Evolutionary conservation across 495 filamentous ascomycete species (phyloP).

Genomic region (Bacidia gigantensis): DNA sequence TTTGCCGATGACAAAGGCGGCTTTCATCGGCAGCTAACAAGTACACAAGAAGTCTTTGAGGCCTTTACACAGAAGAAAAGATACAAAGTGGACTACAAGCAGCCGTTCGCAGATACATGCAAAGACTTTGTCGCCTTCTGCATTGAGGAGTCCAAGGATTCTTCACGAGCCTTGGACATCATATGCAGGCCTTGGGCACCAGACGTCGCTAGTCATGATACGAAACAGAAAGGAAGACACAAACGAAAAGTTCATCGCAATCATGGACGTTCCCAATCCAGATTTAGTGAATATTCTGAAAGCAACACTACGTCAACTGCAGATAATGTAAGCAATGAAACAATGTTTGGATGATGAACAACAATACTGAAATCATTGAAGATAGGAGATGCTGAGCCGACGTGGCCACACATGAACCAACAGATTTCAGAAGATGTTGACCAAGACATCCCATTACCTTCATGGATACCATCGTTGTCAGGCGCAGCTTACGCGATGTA

Average conservation of each 20-base stretch:
- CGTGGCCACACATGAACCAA: not conserved
- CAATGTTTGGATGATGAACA: no score
- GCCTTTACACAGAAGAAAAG: slow-evolving; percentile 1
- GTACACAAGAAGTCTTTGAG: slow-evolving; percentile 2
- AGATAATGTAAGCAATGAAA: no score
- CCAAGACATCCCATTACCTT: not conserved
- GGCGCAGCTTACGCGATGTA: slow-evolving; percentile 5
- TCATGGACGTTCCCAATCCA: not conserved
- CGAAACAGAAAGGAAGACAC: not conserved
- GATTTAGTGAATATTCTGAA: no score
- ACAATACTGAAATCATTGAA: no score
- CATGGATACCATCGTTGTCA: slow-evolving; percentile 2
- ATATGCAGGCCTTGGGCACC: slow-evolving; percentile 24
- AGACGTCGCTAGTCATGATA: not conserved
- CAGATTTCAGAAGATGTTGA: not conserved
- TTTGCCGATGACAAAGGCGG: not conserved
- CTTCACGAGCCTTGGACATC: slow-evolving; percentile 17
- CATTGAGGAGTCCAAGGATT: slow-evolving; percentile 11
- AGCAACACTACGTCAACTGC: no score
- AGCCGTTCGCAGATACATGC: slow-evolving; percentile 13
- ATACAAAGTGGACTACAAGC: slow-evolving; percentile 10
- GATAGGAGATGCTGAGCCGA: no score
- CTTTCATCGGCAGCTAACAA: not conserved
- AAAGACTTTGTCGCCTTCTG: slow-evolving; percentile 16
- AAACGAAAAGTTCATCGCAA: not conserved